phyloP scores from a whole-genome alignment of 2,329 filamentous ascomycete genomes.

The Pestalotiopsis sp. region DNA sequence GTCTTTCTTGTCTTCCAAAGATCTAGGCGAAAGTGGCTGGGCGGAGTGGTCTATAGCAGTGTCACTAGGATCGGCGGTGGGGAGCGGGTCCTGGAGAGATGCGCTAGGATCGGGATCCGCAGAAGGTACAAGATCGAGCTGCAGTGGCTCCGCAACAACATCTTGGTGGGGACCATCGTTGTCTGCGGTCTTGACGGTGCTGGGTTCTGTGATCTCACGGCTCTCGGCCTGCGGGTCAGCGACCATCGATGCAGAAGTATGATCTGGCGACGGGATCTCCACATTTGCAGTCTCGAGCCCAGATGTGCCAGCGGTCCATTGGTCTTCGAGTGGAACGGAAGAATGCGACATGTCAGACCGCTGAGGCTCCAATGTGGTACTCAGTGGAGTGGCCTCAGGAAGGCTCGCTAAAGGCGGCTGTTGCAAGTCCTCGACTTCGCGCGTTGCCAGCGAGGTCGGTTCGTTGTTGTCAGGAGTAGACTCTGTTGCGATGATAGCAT shows the following conservation, averaged over 20 bases:
- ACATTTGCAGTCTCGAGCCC: neutral
- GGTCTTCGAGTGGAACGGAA: conserved; percentile 11
- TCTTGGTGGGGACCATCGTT: conserved; percentile 12
- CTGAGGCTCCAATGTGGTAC: neutral
- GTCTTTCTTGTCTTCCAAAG: neutral
- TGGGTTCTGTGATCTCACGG: conserved; percentile 16
- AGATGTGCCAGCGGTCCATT: conserved; percentile 14
- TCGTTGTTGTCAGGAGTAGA: neutral
- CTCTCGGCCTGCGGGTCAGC: conserved; percentile 4
- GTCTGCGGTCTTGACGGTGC: conserved; percentile 18
- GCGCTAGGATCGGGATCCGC: conserved; percentile 22
- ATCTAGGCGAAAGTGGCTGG: conserved; percentile 20
- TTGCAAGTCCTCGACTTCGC: neutral
- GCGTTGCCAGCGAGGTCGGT: neutral
- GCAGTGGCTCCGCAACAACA: conserved; percentile 22
- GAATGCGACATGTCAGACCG: conserved; percentile 4
- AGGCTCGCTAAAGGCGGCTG: neutral
- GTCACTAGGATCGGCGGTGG: conserved; percentile 16
- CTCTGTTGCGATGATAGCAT: neutral
- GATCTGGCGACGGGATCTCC: neutral
- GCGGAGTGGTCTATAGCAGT: conserved; percentile 19
- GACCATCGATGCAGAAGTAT: neutral
- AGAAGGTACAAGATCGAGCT: conserved; percentile 24
- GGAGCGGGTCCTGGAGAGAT: conserved; percentile 20
- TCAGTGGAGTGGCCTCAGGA: neutral